These are phyloP conservation scores for Actinomortierella ambigua DNA, from an alignment of 371 early-diverging fungal species.

Conservation along the genomic window DNA sequence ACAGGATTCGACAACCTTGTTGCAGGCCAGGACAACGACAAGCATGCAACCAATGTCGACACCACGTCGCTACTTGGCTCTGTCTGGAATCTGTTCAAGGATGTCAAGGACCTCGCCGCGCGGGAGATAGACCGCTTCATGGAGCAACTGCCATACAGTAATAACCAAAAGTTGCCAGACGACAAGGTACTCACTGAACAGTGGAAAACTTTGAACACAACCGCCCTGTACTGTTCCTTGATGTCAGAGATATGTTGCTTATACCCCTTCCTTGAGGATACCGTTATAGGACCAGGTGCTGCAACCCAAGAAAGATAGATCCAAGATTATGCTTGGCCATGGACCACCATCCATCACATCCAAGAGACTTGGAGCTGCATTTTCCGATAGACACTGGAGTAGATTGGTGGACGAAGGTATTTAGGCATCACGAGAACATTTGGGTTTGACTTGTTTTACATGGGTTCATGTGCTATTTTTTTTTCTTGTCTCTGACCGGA, in stretches of 20 bases:
- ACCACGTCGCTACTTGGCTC: slow-evolving; percentile 27
- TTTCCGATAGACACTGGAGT: too few relatives aligned
- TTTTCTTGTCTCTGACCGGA: too few relatives aligned
- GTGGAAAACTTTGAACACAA: not conserved
- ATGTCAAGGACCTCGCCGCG: slow-evolving; percentile 27
- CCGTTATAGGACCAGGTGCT: slow-evolving; percentile 8
- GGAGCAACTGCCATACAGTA: slow-evolving; percentile 31
- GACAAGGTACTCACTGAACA: slow-evolving; percentile 7
- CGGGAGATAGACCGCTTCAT: slow-evolving; percentile 34
- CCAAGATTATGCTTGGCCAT: slow-evolving; percentile 28
- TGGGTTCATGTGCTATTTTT: too few relatives aligned
- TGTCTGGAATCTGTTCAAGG: slow-evolving; percentile 36
- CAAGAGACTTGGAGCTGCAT: too few relatives aligned
- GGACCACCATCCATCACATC: slow-evolving; percentile 11
- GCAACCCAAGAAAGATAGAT: slow-evolving; percentile 7
- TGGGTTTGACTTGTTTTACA: too few relatives aligned
- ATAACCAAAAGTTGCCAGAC: not conserved
- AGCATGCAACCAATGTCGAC: not conserved
- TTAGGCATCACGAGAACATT: too few relatives aligned
- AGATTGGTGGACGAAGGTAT: too few relatives aligned
- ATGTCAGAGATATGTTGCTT: not conserved
- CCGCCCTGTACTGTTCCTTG: not conserved
- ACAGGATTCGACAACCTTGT: too few relatives aligned
- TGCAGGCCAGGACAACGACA: too few relatives aligned
- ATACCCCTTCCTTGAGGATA: not conserved